A percentile compares a stretch with the other conserved stretches of the same genome.
phyloP scores from a whole-genome alignment of 1,139 yeast genomes.

The Taiozyma sp. region DNA sequence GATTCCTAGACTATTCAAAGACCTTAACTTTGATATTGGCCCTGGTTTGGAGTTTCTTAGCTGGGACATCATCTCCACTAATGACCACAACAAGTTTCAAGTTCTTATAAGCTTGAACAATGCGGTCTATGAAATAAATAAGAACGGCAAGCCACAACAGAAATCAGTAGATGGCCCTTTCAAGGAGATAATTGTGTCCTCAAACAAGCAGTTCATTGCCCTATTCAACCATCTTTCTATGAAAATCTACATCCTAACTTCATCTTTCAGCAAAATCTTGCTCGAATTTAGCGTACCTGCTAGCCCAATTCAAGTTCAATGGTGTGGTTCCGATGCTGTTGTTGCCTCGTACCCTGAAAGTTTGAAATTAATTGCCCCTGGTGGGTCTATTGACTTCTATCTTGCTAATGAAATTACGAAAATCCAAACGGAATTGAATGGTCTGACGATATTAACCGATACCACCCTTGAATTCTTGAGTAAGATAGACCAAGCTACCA shows the following conservation, averaged over 20 bases:
- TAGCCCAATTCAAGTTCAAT: constrained; percentile 44
- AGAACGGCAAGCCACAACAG: constrained; percentile 12
- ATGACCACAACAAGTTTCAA: constrained; percentile 3
- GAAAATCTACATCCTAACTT: constrained; percentile 48
- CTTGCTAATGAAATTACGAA: constrained; percentile 32
- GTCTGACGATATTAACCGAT: constrained; percentile 58
- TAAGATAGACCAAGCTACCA: constrained; percentile 54
- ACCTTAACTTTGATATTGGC: constrained; percentile 6
- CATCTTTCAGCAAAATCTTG: constrained; percentile 45
- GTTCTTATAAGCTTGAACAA: constrained; percentile 13
- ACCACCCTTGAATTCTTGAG: constrained; percentile 57
- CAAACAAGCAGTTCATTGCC: constrained; percentile 58
- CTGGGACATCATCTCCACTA: constrained; percentile 12
- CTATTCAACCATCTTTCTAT: constrained; percentile 40
- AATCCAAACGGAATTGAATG: constrained; percentile 57
- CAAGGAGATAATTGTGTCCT: constrained; percentile 45
- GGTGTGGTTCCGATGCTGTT: constrained; percentile 90
- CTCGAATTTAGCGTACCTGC: constrained; percentile 40
- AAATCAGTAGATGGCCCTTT: constrained; percentile 48
- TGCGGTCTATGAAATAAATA: constrained; percentile 10
- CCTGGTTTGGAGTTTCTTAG: constrained; percentile 11
- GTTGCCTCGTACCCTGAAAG: constrained; percentile 58
- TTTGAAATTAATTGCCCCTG: constrained; percentile 66
- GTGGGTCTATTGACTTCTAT: constrained; percentile 44
- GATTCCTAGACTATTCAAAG: constrained; percentile 10